Base-by-base conservation (phyloP, 1,139 yeast genomes). In the Wickerhamomyces sp. region DNA sequence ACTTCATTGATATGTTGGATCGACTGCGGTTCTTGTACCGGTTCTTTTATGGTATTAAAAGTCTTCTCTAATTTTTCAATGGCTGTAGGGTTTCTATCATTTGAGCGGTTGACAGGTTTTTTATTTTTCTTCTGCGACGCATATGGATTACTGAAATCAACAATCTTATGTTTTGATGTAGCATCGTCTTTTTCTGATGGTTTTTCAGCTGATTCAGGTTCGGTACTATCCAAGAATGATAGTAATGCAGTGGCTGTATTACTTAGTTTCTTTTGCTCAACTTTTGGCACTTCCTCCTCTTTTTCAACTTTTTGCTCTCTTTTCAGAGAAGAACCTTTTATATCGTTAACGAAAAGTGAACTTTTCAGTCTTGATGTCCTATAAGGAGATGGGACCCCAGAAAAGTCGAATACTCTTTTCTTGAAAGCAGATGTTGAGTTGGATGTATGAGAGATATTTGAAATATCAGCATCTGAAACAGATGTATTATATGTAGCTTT, bases 351-450 rank as follows among this genome's bases (percentile, higher is more conserved):
- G 43, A 54, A 42, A 66, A 40, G 73, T 60, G 61, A 64, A 60
- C 56, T 73, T 65, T 53, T 55, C 29, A 58, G 40, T 44, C 61
- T 51, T 46, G 81, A 71, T 1, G 83, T 73, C 55, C 79, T 69
- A 59, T 80, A 81, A 3, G 88, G 88, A 0, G 86, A 78, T 6
- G 88, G 87, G 36, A 81, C 65, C 1, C 79, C 79, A 0, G 84
- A 73, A 55, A 81, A 83, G 53, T 79, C 83, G 50, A 81, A 80
- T 2, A 82, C 68, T 43, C 62, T 64, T 55, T 60, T 66, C 55
- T 44, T 72, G 62, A 42, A 63, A 56, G 48, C 52, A 10, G 55
- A 46, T 29, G 46, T 37, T 2, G 45, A 23, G 27, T 53, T 53
- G 40, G 59, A 50, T 27, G 6, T 26, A 2, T 15, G 10, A 4